Conservation (phyloP, 495 filamentous ascomycete genomes). For the Hyaloscypha variabilis region DNA sequence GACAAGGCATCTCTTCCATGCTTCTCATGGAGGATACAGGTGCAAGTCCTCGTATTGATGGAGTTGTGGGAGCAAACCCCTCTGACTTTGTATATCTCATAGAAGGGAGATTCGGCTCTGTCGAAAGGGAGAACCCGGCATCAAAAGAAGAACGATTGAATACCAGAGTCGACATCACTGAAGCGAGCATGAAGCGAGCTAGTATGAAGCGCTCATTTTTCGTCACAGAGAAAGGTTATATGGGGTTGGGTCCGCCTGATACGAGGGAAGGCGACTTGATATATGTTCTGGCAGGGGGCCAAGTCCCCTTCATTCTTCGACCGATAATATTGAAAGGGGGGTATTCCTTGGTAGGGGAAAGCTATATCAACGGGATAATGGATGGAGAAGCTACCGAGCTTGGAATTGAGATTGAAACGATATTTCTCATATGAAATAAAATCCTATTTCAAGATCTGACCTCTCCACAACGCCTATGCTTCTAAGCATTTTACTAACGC, state of each 20-base stretch:
- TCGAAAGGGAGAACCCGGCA: background rate
- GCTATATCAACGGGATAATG: background rate
- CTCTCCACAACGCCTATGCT: too few species aligned
- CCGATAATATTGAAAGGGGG: background rate
- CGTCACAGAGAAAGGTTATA: constrained; percentile 5
- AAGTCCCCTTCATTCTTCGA: constrained; percentile 5
- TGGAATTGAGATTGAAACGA: background rate
- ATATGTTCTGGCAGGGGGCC: background rate
- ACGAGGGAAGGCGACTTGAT: background rate
- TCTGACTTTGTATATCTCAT: background rate
- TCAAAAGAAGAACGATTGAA: background rate
- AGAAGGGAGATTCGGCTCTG: background rate
- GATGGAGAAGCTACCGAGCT: background rate
- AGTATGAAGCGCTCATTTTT: background rate
- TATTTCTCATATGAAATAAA: background rate
- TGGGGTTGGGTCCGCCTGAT: background rate
- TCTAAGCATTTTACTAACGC: too few species aligned
- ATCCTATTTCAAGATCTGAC: too few species aligned
- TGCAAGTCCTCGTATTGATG: background rate
- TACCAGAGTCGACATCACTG: background rate
- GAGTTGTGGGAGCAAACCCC: background rate
- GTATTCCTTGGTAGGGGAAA: background rate
- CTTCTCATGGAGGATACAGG: background rate
- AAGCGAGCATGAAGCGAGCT: background rate
- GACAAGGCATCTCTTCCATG: background rate